phyloP scores from a whole-genome alignment of 2,329 filamentous ascomycete species.

The Fusarium drepaniforme region DNA sequence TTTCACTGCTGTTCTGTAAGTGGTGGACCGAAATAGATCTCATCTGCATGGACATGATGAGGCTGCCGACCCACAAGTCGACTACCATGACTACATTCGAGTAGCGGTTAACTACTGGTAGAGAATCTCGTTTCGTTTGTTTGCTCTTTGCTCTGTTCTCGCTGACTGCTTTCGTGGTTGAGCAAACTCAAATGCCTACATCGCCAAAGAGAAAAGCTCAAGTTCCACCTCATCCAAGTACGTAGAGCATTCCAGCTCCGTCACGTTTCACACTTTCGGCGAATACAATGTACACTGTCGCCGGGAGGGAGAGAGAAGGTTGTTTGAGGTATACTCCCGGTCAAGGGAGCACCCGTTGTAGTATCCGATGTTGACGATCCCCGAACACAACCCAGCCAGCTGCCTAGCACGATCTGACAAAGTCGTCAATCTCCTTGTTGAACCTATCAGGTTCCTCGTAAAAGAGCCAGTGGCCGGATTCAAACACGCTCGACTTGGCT shows the following conservation, averaged over 20 bases:
- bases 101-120: not conserved
- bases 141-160: not conserved
- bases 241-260: not conserved
- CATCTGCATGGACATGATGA: not conserved
- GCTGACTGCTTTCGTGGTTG: not conserved
- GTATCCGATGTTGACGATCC: not conserved
- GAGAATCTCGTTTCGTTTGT: not conserved
- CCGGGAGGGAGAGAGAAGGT: not conserved
- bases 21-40: not conserved
- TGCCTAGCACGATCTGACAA: conserved; percentile 29
- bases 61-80: not conserved
- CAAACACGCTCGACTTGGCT: conserved; percentile 38
- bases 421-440: conserved; percentile 41
- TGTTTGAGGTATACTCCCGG: not conserved
- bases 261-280: not conserved
- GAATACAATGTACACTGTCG: not conserved
- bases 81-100: not conserved
- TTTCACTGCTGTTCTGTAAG: conserved; percentile 10
- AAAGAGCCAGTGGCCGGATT: conserved; percentile 45
- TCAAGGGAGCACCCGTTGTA: not conserved
- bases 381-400: not conserved
- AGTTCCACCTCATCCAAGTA: not conserved
- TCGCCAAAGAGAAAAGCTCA: not conserved
- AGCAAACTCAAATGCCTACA: not conserved
- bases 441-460: conserved; percentile 44